Conservation (phyloP, 73 alveolate genomes). For the Paramecium bursaria region DNA sequence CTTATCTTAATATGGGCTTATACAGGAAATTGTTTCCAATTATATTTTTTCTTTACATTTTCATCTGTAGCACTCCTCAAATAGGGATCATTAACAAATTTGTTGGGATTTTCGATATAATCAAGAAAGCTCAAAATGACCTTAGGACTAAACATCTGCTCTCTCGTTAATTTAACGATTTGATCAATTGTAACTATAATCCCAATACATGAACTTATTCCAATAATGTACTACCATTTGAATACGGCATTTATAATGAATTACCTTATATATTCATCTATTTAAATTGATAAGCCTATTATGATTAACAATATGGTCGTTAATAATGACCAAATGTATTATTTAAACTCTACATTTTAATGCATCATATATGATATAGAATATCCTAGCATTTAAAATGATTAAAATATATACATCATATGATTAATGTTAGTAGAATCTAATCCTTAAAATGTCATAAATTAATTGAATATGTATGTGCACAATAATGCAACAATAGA, state of each 20-base stretch:
- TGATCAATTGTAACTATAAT: conserved; percentile 9
- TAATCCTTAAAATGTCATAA: conserved; percentile 31
- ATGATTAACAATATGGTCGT: background rate
- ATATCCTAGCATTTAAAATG: conserved; percentile 14
- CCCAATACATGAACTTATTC: background rate
- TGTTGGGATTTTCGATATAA: background rate
- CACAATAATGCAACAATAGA: background rate
- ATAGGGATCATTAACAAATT: background rate
- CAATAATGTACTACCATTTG: conserved; percentile 48
- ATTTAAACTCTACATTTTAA: background rate
- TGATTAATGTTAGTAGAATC: conserved; percentile 33
- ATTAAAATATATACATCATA: conserved; percentile 36
- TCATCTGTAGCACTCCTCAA: too few relatives aligned
- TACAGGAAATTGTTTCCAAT: conserved; percentile 2
- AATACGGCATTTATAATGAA: background rate
- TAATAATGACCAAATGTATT: background rate
- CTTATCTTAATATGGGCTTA: conserved; percentile 4
- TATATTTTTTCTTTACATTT: too few relatives aligned
- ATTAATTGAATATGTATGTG: conserved; percentile 28
- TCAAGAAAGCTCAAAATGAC: background rate
- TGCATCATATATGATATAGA: conserved; percentile 32
- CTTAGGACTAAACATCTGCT: background rate
- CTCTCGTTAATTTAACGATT: conserved; percentile 15
- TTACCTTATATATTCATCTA: background rate
- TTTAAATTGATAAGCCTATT: background rate